Conservation (phyloP, 192 early-diverging fungal genomes). For the Physocladia obscura region DNA sequence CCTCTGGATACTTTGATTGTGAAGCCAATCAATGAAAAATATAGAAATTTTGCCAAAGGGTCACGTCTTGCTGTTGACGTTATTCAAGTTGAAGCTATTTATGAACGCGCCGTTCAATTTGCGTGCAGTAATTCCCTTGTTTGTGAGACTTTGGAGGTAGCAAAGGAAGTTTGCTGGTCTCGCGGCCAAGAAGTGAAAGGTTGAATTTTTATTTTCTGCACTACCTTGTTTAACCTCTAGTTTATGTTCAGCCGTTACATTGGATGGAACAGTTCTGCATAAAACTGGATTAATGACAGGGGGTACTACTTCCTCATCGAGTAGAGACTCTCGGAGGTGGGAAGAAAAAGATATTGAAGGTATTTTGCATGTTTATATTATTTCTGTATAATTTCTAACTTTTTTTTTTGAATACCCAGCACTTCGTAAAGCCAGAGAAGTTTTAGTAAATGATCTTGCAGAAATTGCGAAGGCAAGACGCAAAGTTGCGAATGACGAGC, state of each 20-base stretch:
- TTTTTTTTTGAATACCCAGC: constrained; percentile 1
- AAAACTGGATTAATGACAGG: constrained; percentile 95
- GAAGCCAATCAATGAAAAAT: constrained; percentile 76
- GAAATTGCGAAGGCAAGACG: constrained; percentile 66
- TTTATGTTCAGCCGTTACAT: constrained; percentile 64
- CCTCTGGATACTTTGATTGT: constrained; percentile 81
- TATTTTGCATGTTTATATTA: constrained; percentile 20
- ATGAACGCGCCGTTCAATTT: constrained; percentile 81
- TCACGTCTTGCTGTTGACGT: constrained; percentile 93
- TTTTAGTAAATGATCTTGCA: constrained; percentile 68
- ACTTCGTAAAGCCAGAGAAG: constrained; percentile 68
- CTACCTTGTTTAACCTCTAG: background rate
- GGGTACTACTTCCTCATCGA: constrained; percentile 43
- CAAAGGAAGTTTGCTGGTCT: constrained; percentile 84
- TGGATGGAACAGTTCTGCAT: constrained; percentile 94
- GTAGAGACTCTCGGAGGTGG: constrained; percentile 67
- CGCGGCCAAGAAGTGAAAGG: constrained; percentile 79
- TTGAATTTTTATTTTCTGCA: constrained; percentile 24
- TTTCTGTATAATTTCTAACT: background rate
- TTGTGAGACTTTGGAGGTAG: constrained; percentile 84
- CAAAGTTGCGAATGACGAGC: constrained; percentile 41
- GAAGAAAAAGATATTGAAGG: constrained; percentile 87
- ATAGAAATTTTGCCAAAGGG: constrained; percentile 74
- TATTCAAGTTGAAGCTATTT: constrained; percentile 73
- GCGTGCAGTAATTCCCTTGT: constrained; percentile 90